phyloP scores from a whole-genome alignment of 768 basidiomycete species.

The Ramaria sp. region DNA sequence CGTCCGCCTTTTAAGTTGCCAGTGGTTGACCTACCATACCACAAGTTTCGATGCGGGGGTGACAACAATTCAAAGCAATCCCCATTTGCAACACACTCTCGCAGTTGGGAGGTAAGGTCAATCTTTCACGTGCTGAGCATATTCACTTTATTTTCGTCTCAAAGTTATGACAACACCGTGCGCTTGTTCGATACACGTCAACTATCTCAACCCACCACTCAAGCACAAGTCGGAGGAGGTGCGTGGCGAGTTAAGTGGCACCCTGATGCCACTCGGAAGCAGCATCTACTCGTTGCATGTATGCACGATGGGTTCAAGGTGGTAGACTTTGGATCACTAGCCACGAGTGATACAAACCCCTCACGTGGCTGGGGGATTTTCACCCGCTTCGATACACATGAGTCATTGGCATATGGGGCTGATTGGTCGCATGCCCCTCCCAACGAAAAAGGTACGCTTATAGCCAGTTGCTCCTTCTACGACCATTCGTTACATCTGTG shows the following conservation, averaged over 20 bases:
- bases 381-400: slow-evolving; percentile 62
- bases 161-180: slow-evolving; percentile 76
- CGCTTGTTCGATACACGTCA: slow-evolving; percentile 77
- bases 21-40: background rate
- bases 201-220: slow-evolving; percentile 40
- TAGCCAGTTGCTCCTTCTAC: slow-evolving; percentile 94
- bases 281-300: slow-evolving; percentile 83
- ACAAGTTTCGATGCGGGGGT: slow-evolving; percentile 84
- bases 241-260: slow-evolving; percentile 98
- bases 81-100: slow-evolving; percentile 64
- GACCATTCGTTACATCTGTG: slow-evolving; percentile 80
- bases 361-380: slow-evolving; percentile 26
- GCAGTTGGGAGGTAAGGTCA: slow-evolving; percentile 78
- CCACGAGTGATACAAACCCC: background rate
- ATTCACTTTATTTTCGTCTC: background rate
- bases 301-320: slow-evolving; percentile 98
- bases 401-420: slow-evolving; percentile 81
- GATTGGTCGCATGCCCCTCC: slow-evolving; percentile 64
- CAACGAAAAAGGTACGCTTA: slow-evolving; percentile 29
- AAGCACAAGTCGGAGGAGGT: slow-evolving; percentile 75
- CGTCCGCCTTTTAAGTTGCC: slow-evolving; percentile 1
- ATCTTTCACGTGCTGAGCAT: background rate
- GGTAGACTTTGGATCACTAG: slow-evolving; percentile 33
- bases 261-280: slow-evolving; percentile 49
- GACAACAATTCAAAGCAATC: slow-evolving; percentile 81